Conservation (phyloP, 2,329 filamentous ascomycete genomes). For the Fusarium poae region DNA sequence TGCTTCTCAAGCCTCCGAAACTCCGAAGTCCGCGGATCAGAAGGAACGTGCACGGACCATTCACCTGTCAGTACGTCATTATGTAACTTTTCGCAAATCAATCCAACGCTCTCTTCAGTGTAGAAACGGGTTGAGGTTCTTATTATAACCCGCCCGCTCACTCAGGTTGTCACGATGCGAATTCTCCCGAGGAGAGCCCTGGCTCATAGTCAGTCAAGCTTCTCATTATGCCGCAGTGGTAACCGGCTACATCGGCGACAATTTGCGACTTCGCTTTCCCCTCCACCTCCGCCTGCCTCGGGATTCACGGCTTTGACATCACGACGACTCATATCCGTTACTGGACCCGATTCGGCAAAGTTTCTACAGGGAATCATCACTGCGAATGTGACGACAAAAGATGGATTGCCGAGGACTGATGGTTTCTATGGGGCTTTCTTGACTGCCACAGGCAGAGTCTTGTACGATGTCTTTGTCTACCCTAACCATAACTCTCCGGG, state of each 20-base stretch:
- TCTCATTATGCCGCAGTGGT: conserved; percentile 47
- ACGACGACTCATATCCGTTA: conserved; percentile 82
- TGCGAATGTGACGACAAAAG: conserved; percentile 60
- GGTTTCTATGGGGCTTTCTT: conserved; percentile 88
- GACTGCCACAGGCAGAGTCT: conserved; percentile 84
- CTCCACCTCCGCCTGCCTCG: conserved; percentile 60
- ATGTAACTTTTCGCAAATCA: conserved; percentile 42
- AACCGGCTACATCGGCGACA: conserved; percentile 52
- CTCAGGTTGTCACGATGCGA: conserved; percentile 40
- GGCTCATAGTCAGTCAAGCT: conserved; percentile 30
- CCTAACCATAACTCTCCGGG: conserved; percentile 60
- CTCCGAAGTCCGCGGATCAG: conserved; percentile 33
- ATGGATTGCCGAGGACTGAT: conserved; percentile 54
- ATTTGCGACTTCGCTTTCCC: conserved; percentile 50
- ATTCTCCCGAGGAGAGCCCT: conserved; percentile 44
- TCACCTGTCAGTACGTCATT: conserved; percentile 39
- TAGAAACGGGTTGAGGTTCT: conserved; percentile 16
- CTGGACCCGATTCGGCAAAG: conserved; percentile 81
- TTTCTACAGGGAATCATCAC: conserved; percentile 93
- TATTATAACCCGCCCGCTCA: conserved; percentile 26
- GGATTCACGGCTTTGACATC: conserved; percentile 72
- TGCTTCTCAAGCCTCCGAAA: conserved; percentile 18
- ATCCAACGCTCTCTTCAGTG: conserved; percentile 10
- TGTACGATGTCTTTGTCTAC: conserved; percentile 94
- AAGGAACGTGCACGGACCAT: conserved; percentile 36